Percentiles rank a stretch among this genome's conserved stretches.
Evolutionary conservation across 208 protist species (phyloP).

Genomic region (Acanthamoeba royreba): DNA sequence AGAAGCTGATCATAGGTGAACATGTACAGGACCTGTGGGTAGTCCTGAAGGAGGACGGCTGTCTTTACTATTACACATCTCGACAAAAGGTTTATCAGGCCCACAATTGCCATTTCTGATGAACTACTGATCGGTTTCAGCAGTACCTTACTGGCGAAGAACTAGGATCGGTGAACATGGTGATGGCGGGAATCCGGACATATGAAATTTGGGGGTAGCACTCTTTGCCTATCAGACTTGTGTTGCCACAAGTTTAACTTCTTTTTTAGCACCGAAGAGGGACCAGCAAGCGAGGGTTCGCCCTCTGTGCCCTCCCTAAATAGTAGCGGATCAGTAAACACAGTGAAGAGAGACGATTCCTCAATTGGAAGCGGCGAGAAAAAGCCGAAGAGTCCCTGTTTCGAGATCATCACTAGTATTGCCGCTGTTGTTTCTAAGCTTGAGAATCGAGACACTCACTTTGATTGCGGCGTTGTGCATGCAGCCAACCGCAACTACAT

Average conservation of each 20-base stretch:
- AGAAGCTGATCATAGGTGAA: too few relatives aligned
- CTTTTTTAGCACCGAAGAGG: too few relatives aligned
- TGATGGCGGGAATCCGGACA: neutral
- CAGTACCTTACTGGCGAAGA: neutral
- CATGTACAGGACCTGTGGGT: neutral
- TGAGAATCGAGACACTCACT: neutral
- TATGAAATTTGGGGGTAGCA: neutral
- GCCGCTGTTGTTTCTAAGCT: neutral
- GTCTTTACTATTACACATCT: neutral
- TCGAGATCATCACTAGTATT: neutral
- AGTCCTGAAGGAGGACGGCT: neutral
- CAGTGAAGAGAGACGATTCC: too few relatives aligned
- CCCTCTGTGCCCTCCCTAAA: too few relatives aligned
- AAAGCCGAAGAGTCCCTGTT: neutral
- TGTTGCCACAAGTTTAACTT: too few relatives aligned
- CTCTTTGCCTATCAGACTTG: too few relatives aligned
- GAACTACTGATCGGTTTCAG: neutral
- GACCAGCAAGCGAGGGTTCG: too few relatives aligned
- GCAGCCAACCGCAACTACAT: neutral
- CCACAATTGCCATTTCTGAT: neutral
- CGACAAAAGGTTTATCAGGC: neutral
- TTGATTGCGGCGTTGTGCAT: neutral
- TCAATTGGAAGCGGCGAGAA: too few relatives aligned
- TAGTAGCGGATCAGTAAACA: too few relatives aligned
- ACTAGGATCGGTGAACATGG: neutral